A percentile compares a stretch with the other conserved stretches of the same genome.
Conservation (phyloP, 768 basidiomycete species). For the Termitomyces sp. region DNA sequence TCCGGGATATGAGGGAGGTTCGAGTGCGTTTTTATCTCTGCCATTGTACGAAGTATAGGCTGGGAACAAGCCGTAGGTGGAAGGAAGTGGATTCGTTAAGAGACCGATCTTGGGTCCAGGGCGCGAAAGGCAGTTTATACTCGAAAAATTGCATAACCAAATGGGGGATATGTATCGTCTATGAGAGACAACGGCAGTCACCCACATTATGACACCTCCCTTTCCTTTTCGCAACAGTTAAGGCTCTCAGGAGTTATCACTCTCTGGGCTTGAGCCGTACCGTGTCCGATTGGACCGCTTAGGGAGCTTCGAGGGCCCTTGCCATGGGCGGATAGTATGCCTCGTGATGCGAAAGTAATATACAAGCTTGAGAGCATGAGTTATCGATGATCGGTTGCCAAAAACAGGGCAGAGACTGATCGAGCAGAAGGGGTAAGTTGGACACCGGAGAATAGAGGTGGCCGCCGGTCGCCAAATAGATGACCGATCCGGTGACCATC, state of each 20-base stretch:
- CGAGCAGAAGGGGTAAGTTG: slow-evolving; percentile 8
- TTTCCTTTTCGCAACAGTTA: slow-evolving; percentile 11
- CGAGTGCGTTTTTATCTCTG: slow-evolving; percentile 22
- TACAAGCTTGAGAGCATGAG: slow-evolving; percentile 2
- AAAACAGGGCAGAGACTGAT: slow-evolving; percentile 5
- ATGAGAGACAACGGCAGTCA: slow-evolving; percentile 6
- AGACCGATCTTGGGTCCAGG: neutral
- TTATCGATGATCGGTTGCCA: slow-evolving; percentile 7
- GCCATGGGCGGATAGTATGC: slow-evolving; percentile 1
- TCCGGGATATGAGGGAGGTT: slow-evolving; percentile 44
- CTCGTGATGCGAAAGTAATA: slow-evolving; percentile 12
- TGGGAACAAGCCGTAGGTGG: slow-evolving; percentile 6
- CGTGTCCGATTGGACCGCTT: slow-evolving; percentile 15
- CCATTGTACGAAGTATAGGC: slow-evolving; percentile 17
- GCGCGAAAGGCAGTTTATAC: slow-evolving; percentile 12
- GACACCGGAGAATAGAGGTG: slow-evolving; percentile 11
- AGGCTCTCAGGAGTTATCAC: slow-evolving; percentile 11
- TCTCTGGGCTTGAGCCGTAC: slow-evolving; percentile 8
- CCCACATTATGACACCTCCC: slow-evolving; percentile 7
- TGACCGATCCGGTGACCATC: slow-evolving; percentile 21
- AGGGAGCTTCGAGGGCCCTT: slow-evolving; percentile 6
- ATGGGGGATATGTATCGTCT: slow-evolving; percentile 10
- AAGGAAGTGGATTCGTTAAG: slow-evolving; percentile 2
- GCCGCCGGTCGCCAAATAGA: slow-evolving; percentile 17
- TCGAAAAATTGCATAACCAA: slow-evolving; percentile 4